phyloP scores from a whole-genome alignment of 169 alveolate genomes.

The Plasmodium malariae region DNA sequence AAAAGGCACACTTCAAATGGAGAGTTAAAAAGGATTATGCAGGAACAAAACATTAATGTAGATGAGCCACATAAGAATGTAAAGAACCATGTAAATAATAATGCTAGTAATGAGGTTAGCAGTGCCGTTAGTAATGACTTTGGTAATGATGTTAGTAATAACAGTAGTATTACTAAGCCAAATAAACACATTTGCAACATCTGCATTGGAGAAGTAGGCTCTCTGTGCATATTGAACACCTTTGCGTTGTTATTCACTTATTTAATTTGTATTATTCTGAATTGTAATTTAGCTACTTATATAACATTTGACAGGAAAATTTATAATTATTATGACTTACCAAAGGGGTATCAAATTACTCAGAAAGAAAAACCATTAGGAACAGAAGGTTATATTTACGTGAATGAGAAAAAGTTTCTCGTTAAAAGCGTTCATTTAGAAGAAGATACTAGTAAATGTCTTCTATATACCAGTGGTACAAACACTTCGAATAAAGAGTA shows the following conservation, averaged over 20 bases:
- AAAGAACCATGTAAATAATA: background rate
- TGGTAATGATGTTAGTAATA: background rate
- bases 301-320: constrained; percentile 83
- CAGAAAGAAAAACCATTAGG: constrained; percentile 83
- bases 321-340: constrained; percentile 85
- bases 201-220: constrained; percentile 86
- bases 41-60: background rate
- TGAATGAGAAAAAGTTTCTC: constrained; percentile 64
- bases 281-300: constrained; percentile 73
- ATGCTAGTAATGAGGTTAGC: background rate
- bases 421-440: constrained; percentile 81
- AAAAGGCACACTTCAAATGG: background rate
- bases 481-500: background rate
- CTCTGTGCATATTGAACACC: constrained; percentile 78
- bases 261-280: constrained; percentile 74
- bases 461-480: background rate
- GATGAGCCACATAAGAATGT: background rate
- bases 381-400: constrained; percentile 77
- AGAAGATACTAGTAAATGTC: constrained; percentile 85
- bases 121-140: background rate
- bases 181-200: constrained; percentile 81
- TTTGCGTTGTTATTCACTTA: constrained; percentile 80
- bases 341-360: constrained; percentile 86
- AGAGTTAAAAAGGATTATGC: background rate
- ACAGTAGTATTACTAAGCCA: constrained; percentile 13